These are phyloP conservation scores for Radiomyces spectabilis DNA, from an alignment of 192 early-diverging fungal genomes.

Conservation along the genomic window DNA sequence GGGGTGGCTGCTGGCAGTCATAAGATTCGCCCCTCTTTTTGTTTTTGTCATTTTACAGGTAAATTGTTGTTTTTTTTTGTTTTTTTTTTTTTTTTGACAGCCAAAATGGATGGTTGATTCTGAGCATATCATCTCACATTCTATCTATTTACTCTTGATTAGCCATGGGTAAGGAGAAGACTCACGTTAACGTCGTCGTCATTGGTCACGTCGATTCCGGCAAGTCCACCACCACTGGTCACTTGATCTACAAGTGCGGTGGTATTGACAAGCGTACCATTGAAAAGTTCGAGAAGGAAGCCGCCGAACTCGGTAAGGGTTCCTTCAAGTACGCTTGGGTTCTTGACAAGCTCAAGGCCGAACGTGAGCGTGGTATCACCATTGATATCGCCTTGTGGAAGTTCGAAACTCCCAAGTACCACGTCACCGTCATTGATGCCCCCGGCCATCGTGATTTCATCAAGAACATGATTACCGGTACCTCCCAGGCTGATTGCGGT, in stretches of 20 bases:
- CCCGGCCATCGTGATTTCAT: conserved; percentile 99
- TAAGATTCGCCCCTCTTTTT: too few species aligned
- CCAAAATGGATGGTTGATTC: too few species aligned
- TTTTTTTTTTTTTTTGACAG: too few species aligned
- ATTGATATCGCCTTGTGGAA: conserved; percentile 98
- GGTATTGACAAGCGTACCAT: conserved; percentile 99
- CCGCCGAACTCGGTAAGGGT: conserved; percentile 96
- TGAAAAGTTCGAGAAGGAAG: conserved; percentile 99
- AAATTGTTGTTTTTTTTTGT: too few species aligned
- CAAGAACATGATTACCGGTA: conserved; percentile 99
- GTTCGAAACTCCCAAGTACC: conserved; percentile 93
- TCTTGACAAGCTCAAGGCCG: conserved; percentile 97
- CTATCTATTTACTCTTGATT: too few species aligned
- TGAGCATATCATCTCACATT: too few species aligned
- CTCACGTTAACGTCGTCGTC: conserved; percentile 89
- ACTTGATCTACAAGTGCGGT: conserved; percentile 99
- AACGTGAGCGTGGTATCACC: conserved; percentile 99
- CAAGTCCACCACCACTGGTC: conserved; percentile 99
- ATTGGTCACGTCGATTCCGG: conserved; percentile 99
- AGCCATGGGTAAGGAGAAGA: conserved; percentile 66
- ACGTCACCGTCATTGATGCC: conserved; percentile 98
- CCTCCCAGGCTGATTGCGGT: conserved; percentile 96
- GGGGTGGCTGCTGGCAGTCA: not conserved
- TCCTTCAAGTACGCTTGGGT: conserved; percentile 99
- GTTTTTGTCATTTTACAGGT: too few species aligned